A percentile compares a stretch with the other conserved stretches of the same genome.
These are phyloP conservation scores for Amylostereum chailletii DNA, from an alignment of 1,284 basidiomycete genomes.

Conservation along the genomic window DNA sequence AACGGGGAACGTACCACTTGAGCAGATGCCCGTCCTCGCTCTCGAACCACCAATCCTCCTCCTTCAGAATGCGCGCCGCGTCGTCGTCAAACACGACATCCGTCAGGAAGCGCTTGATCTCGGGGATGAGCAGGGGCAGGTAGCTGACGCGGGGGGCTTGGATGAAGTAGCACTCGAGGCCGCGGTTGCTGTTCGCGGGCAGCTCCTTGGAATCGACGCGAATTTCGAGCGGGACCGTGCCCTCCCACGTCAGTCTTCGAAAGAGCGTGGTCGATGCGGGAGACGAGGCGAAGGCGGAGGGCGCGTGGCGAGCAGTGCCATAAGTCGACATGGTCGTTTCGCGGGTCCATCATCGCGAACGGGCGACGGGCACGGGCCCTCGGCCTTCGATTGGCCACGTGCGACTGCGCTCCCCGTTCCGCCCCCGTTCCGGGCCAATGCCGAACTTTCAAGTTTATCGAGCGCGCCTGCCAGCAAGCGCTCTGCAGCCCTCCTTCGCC, in stretches of 20 bases:
- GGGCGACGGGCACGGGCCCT: too few species aligned
- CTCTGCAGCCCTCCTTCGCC: too few species aligned
- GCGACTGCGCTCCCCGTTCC: too few species aligned
- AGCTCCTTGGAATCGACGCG: constrained; percentile 79
- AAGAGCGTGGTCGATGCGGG: constrained; percentile 65
- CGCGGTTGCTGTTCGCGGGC: constrained; percentile 79
- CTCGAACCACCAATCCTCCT: constrained; percentile 95
- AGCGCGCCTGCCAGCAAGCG: too few species aligned
- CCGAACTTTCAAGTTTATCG: too few species aligned
- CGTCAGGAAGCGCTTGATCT: constrained; percentile 78
- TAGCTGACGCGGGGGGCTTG: constrained; percentile 87
- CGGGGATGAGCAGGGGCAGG: constrained; percentile 81
- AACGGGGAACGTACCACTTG: constrained; percentile 60
- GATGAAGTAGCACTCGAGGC: constrained; percentile 77
- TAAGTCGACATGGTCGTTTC: constrained; percentile 45
- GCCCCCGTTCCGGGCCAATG: too few species aligned
- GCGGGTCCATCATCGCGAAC: too few species aligned
- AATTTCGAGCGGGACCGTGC: constrained; percentile 78
- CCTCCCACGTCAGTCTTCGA: constrained; percentile 76
- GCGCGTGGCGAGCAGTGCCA: constrained; percentile 44
- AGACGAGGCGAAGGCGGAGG: constrained; percentile 41
- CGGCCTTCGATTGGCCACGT: too few species aligned
- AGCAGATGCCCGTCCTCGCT: constrained; percentile 63
- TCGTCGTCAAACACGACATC: constrained; percentile 85
- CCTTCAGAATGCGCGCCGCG: constrained; percentile 61